phyloP scores from a whole-genome alignment of 352 stramenopile genomes.

The Phytophthora fragariae region DNA sequence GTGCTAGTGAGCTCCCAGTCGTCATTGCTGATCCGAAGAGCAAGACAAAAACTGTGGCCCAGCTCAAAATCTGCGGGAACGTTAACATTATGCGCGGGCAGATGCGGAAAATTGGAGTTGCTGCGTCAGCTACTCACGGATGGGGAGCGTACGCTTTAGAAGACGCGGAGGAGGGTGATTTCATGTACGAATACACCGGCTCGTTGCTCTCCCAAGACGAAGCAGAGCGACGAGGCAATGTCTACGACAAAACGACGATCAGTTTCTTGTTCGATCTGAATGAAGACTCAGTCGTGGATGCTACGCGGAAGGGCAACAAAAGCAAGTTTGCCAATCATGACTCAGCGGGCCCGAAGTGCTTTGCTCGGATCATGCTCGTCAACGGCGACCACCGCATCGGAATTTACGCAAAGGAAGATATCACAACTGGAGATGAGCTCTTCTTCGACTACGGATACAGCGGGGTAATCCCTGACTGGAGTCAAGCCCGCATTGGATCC shows the following conservation, averaged over 20 bases:
- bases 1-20: conserved; percentile 68
- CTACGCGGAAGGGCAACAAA: conserved; percentile 96
- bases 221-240: conserved; percentile 83
- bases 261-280: conserved; percentile 96
- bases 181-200: conserved; percentile 92
- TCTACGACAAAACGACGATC: conserved; percentile 91
- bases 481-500: conserved; percentile 62
- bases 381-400: conserved; percentile 94
- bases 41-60: conserved; percentile 34
- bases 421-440: conserved; percentile 86
- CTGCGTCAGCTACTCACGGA: conserved; percentile 70
- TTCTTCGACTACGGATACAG: conserved; percentile 90
- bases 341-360: conserved; percentile 81
- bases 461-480: conserved; percentile 85
- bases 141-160: conserved; percentile 79
- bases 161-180: conserved; percentile 61
- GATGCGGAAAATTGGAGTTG: conserved; percentile 62
- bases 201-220: conserved; percentile 92
- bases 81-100: conserved; percentile 72
- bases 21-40: conserved; percentile 46
- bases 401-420: conserved; percentile 92
- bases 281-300: conserved; percentile 93
- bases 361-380: conserved; percentile 89
- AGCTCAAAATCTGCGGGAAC: conserved; percentile 70
- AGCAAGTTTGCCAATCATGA: conserved; percentile 95